Base-by-base conservation (phyloP, 148 eudicot genomes). In the Limonium bicolor region DNA sequence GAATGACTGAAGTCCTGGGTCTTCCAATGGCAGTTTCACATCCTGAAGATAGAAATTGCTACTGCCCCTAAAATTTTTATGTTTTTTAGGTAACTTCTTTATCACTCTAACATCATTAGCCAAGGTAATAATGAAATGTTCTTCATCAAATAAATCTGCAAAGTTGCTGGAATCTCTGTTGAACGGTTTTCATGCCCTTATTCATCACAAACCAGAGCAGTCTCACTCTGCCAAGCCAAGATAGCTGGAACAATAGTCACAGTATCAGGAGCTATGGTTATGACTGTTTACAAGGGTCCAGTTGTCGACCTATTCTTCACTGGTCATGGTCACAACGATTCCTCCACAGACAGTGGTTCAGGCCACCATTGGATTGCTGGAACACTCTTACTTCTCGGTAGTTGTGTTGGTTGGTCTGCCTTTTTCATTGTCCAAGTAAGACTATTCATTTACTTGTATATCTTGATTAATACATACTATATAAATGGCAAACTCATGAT, bases 131-230 rank as follows among this genome's bases (percentile, higher is more conserved):
- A 86, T 78, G 38, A 86, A 86, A 76, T 78, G 54, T 43, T 73
- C 74, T 53, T 86, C 78, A 61, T 86, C 94, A 54, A 86, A 86
- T 41, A 86, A 63, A 63, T 86, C 94, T 39, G 76, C 77, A 64
- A 86, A 86, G 56, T 78, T 75, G 81, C 96, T 86, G 82, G 74
- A 76, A 3, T 22, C n/a, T n/a, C n/a, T n/a, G n/a, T n/a, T n/a
- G n/a, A n/a, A n/a, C n/a, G n/a, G n/a, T n/a, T n/a, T n/a, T n/a
- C n/a, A n/a, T n/a, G n/a, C n/a, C n/a, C n/a, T n/a, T n/a, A n/a
- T n/a, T n/a, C n/a, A n/a, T n/a, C n/a, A n/a, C n/a, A n/a, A n/a
- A n/a, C n/a, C n/a, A n/a, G n/a, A n/a, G n/a, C n/a, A n/a, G n/a
- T n/a, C n/a, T n/a, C n/a, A n/a, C n/a, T n/a, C n/a, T n/a, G 82